phyloP scores from a whole-genome alignment of 768 basidiomycete species.

The Hysterangium stoloniferum region DNA sequence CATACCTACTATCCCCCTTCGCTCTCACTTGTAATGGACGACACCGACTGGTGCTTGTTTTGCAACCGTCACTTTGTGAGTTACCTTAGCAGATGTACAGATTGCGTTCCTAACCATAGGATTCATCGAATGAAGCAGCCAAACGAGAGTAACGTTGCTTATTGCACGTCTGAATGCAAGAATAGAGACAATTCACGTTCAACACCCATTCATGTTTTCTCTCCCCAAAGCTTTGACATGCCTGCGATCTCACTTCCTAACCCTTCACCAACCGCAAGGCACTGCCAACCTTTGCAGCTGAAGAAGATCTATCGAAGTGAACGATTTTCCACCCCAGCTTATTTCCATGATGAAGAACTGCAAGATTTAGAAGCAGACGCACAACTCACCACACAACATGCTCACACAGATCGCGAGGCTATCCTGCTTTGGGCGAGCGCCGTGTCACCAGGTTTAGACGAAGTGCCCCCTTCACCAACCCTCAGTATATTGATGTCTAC shows the following conservation, averaged over 20 bases:
- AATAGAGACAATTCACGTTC: slow-evolving; percentile 23
- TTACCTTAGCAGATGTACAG: background rate
- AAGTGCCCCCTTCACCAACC: background rate
- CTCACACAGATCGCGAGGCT: slow-evolving; percentile 3
- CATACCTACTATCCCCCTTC: background rate
- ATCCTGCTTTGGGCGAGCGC: slow-evolving; percentile 1
- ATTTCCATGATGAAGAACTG: slow-evolving; percentile 6
- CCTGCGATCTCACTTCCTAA: background rate
- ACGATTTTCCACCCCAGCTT: background rate
- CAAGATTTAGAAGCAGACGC: background rate
- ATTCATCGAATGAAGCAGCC: no score
- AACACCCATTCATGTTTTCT: slow-evolving; percentile 6
- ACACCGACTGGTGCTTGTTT: slow-evolving; percentile 64
- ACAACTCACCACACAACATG: background rate
- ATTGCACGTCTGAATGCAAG: slow-evolving; percentile 47
- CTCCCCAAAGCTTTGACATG: background rate
- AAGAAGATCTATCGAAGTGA: background rate
- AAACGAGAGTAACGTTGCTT: slow-evolving; percentile 29
- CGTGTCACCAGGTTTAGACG: background rate
- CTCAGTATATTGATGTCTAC: background rate
- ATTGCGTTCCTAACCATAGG: slow-evolving; percentile 15
- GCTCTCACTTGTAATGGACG: slow-evolving; percentile 32
- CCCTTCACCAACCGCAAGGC: background rate
- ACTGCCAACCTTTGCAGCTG: background rate
- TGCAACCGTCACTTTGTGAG: slow-evolving; percentile 54